phyloP scores from a whole-genome alignment of 805 yeast species.

The Ogataea trehaloabstinens region DNA sequence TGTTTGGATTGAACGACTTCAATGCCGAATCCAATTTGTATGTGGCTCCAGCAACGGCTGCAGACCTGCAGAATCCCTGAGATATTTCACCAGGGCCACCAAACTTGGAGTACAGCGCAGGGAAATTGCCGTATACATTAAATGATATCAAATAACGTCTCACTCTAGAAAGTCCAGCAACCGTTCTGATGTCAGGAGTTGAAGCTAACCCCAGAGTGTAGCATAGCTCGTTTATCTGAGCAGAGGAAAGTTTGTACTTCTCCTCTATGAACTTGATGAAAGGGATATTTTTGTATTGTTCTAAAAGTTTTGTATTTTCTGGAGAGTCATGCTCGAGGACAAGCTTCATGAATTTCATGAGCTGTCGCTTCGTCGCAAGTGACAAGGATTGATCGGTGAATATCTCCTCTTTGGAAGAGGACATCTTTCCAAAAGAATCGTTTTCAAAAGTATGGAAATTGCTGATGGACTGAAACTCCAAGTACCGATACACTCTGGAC shows the following conservation, averaged over 20 bases:
- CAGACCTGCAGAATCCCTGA: conserved; percentile 96
- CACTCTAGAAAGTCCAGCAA: conserved; percentile 75
- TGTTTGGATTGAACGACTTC: conserved; percentile 59
- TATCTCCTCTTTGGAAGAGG: conserved; percentile 87
- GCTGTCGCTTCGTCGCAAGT: conserved; percentile 70
- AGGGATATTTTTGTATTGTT: conserved; percentile 52
- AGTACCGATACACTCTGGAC: conserved; percentile 83
- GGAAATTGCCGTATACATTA: conserved; percentile 92
- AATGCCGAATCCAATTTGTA: conserved; percentile 77
- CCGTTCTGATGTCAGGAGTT: conserved; percentile 57
- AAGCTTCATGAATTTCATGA: conserved; percentile 91
- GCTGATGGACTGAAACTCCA: conserved; percentile 87
- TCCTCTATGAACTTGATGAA: conserved; percentile 58
- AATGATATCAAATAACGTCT: conserved; percentile 80
- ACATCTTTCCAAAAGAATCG: conserved; percentile 82
- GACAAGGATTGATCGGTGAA: conserved; percentile 83
- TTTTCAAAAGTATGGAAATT: conserved; percentile 93
- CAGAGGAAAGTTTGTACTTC: conserved; percentile 65
- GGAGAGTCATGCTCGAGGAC: conserved; percentile 66
- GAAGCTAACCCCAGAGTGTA: conserved; percentile 82
- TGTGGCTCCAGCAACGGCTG: conserved; percentile 97
- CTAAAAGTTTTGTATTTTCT: conserved; percentile 43
- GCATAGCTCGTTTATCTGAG: conserved; percentile 80
- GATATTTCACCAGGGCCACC: conserved; percentile 96
- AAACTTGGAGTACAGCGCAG: conserved; percentile 85